phyloP scores from a whole-genome alignment of 169 alveolate genomes.

The Plasmodium chabaudi region DNA sequence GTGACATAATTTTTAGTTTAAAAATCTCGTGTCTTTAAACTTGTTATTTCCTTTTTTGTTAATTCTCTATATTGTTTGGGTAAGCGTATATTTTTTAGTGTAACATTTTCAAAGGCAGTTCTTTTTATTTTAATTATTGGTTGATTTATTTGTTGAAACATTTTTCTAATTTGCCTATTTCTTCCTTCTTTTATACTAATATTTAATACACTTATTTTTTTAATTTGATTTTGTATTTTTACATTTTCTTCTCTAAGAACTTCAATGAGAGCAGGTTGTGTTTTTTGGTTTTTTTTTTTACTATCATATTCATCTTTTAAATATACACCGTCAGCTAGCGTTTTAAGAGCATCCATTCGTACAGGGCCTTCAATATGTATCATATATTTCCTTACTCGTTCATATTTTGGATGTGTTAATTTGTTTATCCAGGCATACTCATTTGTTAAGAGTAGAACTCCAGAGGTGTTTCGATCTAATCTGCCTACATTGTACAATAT shows the following conservation, averaged over 20 bases:
- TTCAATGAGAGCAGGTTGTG: constrained; percentile 76
- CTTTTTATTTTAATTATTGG: constrained; percentile 74
- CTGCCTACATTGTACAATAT: constrained; percentile 20
- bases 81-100: constrained; percentile 45
- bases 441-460: constrained; percentile 64
- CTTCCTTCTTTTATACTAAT: constrained; percentile 77
- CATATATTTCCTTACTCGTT: constrained; percentile 67
- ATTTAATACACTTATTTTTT: constrained; percentile 48
- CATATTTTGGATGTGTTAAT: constrained; percentile 73
- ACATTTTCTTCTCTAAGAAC: constrained; percentile 64
- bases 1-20: background rate
- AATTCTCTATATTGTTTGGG: constrained; percentile 74
- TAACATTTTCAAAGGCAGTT: constrained; percentile 74
- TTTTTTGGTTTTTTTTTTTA: constrained; percentile 20
- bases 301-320: constrained; percentile 20
- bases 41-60: constrained; percentile 30
- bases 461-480: constrained; percentile 73
- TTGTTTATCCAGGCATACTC: constrained; percentile 66
- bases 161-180: constrained; percentile 71
- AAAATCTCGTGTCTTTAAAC: constrained; percentile 43
- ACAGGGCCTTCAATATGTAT: constrained; percentile 67
- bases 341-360: constrained; percentile 54
- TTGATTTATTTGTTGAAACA: constrained; percentile 76
- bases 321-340: constrained; percentile 59
- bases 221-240: constrained; percentile 47